A percentile compares a stretch with the other conserved stretches of the same genome.
These are phyloP conservation scores for Tylopilus sp. DNA, from an alignment of 1,284 basidiomycete species.

Conservation along the genomic window DNA sequence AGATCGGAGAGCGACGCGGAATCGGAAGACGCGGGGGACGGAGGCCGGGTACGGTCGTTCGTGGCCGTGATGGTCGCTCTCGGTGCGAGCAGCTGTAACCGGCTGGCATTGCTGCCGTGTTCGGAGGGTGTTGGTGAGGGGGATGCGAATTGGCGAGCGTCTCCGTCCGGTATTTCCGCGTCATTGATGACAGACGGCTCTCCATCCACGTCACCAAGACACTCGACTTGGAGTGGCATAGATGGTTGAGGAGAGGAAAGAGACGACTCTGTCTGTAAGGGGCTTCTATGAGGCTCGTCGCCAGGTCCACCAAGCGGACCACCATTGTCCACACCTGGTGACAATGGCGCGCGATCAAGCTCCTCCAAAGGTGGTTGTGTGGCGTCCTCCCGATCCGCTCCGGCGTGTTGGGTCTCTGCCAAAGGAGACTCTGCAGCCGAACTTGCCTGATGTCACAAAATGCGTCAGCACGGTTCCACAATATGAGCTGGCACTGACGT, in stretches of 20 bases:
- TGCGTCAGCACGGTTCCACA: conserved; percentile 8
- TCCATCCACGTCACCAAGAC: not conserved
- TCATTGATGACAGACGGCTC: not conserved
- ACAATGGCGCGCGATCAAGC: not conserved
- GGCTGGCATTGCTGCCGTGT: conserved; percentile 24
- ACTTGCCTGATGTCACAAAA: conserved; percentile 6
- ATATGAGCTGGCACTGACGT: conserved; percentile 3
- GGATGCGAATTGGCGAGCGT: not conserved
- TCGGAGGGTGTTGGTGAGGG: conserved; percentile 34
- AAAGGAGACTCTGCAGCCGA: not conserved
- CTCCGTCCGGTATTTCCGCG: not conserved
- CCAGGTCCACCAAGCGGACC: not conserved
- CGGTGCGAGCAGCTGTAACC: not conserved
- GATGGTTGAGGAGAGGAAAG: not conserved
- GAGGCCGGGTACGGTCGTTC: conserved; percentile 5
- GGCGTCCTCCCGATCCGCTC: not conserved
- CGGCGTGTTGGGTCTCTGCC: not conserved
- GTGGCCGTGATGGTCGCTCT: not conserved
- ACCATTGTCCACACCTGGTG: not conserved
- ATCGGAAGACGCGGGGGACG: conserved; percentile 12
- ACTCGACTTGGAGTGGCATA: not conserved
- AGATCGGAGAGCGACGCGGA: conserved; percentile 15
- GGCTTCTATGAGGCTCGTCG: not conserved
- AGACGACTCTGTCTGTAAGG: not conserved
- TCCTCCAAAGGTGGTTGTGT: not conserved